Conservation (phyloP, 2,329 filamentous ascomycete species). For the Colletotrichum sp. region DNA sequence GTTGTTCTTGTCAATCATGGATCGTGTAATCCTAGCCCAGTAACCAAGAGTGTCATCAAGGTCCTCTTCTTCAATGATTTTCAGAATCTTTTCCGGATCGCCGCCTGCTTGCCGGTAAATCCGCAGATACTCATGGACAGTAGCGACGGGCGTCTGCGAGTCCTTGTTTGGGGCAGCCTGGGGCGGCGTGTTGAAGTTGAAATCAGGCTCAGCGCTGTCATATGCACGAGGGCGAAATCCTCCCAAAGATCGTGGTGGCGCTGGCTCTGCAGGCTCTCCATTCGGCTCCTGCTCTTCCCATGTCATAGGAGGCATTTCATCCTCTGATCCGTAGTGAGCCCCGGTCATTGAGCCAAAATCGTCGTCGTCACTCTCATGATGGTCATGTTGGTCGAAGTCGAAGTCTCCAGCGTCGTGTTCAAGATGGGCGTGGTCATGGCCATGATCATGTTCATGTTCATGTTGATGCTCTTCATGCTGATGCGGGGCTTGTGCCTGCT, state of each 20-base stretch:
- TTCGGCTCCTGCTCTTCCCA: conserved; percentile 5
- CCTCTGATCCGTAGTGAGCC: background rate
- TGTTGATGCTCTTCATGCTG: background rate
- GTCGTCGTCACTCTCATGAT: conserved; percentile 7
- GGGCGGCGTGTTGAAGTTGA: conserved; percentile 7
- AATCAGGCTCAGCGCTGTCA: background rate
- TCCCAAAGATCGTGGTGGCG: background rate
- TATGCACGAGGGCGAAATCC: background rate
- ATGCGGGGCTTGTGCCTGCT: background rate
- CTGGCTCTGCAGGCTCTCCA: background rate
- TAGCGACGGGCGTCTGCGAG: conserved; percentile 20
- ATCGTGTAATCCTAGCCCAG: conserved; percentile 58
- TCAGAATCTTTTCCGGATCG: conserved; percentile 61
- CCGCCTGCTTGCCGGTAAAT: conserved; percentile 66
- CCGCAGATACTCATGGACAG: conserved; percentile 51
- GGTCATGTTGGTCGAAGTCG: background rate
- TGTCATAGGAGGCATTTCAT: background rate
- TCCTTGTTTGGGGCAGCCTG: background rate
- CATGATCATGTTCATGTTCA: background rate
- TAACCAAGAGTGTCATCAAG: conserved; percentile 63
- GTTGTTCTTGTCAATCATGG: conserved; percentile 24
- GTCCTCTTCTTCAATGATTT: conserved; percentile 66
- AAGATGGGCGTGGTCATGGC: conserved; percentile 1
- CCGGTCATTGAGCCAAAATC: background rate
- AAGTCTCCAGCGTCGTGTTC: background rate